A percentile compares a stretch with the other conserved stretches of the same genome.
Conservation (phyloP, 2,329 filamentous ascomycete genomes). For the Pseudopyricularia cyperi region DNA sequence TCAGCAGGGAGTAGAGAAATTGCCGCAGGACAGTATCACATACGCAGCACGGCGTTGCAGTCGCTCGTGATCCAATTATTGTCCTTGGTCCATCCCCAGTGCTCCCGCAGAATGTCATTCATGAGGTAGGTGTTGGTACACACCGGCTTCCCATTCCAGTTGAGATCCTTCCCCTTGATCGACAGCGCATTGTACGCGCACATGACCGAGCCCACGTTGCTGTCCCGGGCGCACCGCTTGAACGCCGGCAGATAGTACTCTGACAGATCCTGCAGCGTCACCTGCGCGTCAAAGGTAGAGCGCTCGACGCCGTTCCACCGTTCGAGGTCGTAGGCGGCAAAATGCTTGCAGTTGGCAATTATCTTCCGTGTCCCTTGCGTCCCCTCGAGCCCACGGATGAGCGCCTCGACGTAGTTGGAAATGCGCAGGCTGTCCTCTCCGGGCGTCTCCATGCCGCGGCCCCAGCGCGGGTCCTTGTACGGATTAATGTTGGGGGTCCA, state of each 20-base stretch:
- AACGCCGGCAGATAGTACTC: conserved; percentile 59
- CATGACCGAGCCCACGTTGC: conserved; percentile 45
- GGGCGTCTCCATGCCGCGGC: conserved; percentile 37
- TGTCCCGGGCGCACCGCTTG: conserved; percentile 46
- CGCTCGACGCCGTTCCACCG: conserved; percentile 10
- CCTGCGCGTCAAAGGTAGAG: conserved; percentile 37
- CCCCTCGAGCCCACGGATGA: conserved; percentile 13
- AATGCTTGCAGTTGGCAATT: conserved; percentile 42
- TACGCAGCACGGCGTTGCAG: conserved; percentile 42
- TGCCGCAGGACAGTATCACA: conserved; percentile 21
- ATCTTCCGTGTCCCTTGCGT: conserved; percentile 5
- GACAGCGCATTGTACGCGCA: conserved; percentile 47
- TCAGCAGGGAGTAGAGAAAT: too few species aligned
- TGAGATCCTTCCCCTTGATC: neutral
- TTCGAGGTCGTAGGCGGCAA: conserved; percentile 44
- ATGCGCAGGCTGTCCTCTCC: conserved; percentile 13
- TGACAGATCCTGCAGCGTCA: conserved; percentile 42
- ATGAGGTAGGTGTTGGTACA: conserved; percentile 52
- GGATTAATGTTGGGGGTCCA: conserved; percentile 58
- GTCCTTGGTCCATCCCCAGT: conserved; percentile 50
- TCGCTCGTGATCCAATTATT: conserved; percentile 53
- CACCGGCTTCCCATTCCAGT: conserved; percentile 40
- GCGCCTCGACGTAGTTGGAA: conserved; percentile 9
- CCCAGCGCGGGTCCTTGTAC: conserved; percentile 50
- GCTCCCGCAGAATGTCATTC: conserved; percentile 47